Percentiles rank a stretch among this genome's conserved stretches.
Conservation (phyloP, 2,329 filamentous ascomycete genomes). For the Cadophora gregata region DNA sequence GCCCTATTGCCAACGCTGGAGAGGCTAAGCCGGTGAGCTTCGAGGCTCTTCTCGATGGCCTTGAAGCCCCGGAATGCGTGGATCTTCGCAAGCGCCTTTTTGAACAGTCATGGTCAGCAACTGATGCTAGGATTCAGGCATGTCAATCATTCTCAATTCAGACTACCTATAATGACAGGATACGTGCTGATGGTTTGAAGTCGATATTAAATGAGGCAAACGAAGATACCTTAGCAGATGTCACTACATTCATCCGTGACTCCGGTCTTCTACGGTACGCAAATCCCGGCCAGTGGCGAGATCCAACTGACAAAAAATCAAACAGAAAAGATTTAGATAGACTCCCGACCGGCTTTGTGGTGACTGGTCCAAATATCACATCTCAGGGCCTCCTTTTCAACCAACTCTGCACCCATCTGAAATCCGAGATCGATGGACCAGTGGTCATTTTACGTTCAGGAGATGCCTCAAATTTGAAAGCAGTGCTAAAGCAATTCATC, state of each 20-base stretch:
- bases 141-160: conserved; percentile 24
- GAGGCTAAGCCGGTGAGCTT: conserved; percentile 46
- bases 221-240: conserved; percentile 62
- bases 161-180: conserved; percentile 1
- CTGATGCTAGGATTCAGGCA: conserved; percentile 69
- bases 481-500: conserved; percentile 74
- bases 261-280: conserved; percentile 40
- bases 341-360: conserved; percentile 71
- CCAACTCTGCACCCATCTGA: conserved; percentile 67
- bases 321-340: conserved; percentile 29
- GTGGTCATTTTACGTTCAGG: conserved; percentile 73
- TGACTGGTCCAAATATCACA: conserved; percentile 79
- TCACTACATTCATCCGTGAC: conserved; percentile 60
- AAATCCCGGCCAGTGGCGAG: neutral
- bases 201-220: conserved; percentile 65
- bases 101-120: conserved; percentile 65
- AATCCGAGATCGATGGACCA: conserved; percentile 53
- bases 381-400: conserved; percentile 77
- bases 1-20: conserved; percentile 15
- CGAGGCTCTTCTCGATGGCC: conserved; percentile 59
- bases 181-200: conserved; percentile 50
- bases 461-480: conserved; percentile 77
- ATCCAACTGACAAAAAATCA: conserved; percentile 20
- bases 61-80: conserved; percentile 56
- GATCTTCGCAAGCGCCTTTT: conserved; percentile 64